Evolutionary conservation across 805 yeast species (phyloP).

Genomic region (Ogataea nonfermentans): DNA sequence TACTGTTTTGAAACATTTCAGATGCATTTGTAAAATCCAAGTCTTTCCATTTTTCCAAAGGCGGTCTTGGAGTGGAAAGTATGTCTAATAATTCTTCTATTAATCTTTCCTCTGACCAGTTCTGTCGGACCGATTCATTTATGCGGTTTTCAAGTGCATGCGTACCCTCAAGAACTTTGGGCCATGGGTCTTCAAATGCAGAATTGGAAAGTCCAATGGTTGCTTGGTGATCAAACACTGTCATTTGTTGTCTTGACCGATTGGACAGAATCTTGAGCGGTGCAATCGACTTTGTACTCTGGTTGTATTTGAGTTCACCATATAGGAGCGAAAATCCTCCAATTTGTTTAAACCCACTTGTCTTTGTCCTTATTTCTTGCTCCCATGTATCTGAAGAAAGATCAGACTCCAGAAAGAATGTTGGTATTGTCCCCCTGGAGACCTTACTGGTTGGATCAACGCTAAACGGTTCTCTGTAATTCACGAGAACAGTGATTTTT

Average conservation of each 20-base stretch:
- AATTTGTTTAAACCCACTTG: slow-evolving; percentile 35
- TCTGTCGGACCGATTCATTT: slow-evolving; percentile 17
- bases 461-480: slow-evolving; percentile 53
- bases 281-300: slow-evolving; percentile 26
- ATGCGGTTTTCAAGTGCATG: slow-evolving; percentile 51
- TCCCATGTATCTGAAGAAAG: slow-evolving; percentile 46
- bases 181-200: slow-evolving; percentile 68
- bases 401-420: slow-evolving; percentile 35
- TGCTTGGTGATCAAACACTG: slow-evolving; percentile 17
- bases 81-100: slow-evolving; percentile 52
- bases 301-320: slow-evolving; percentile 42
- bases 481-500: slow-evolving; percentile 69
- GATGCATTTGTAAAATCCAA: slow-evolving; percentile 29
- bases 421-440: slow-evolving; percentile 49
- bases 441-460: slow-evolving; percentile 22
- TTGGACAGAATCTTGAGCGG: slow-evolving; percentile 50
- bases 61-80: slow-evolving; percentile 42
- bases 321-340: slow-evolving; percentile 67
- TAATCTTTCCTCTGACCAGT: slow-evolving; percentile 37
- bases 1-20: slow-evolving; percentile 51
- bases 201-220: slow-evolving; percentile 70
- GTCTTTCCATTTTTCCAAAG: slow-evolving; percentile 32
- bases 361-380: slow-evolving; percentile 27
- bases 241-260: slow-evolving; percentile 35
- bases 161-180: slow-evolving; percentile 64